These are phyloP conservation scores for Guyanaporus albipodus DNA, from an alignment of 768 basidiomycete genomes.

Conservation along the genomic window DNA sequence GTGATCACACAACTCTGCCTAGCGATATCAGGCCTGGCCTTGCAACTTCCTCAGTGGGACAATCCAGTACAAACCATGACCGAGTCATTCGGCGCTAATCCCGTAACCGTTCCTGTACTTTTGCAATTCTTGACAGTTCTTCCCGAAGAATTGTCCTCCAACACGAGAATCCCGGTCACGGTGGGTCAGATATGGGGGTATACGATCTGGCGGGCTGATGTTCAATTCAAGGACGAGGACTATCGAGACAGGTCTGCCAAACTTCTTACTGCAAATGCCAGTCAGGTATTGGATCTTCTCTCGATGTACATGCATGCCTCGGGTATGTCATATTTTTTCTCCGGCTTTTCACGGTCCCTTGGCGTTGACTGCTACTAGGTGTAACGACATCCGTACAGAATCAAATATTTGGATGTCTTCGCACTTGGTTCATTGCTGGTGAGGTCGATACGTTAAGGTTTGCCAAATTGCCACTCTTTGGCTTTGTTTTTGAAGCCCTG, in stretches of 20 bases:
- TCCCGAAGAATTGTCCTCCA: conserved; percentile 83
- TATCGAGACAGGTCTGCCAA: conserved; percentile 56
- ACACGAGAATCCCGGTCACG: conserved; percentile 83
- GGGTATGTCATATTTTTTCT: conserved; percentile 48
- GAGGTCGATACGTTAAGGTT: conserved; percentile 67
- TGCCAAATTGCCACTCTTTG: conserved; percentile 74
- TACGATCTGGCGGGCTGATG: conserved; percentile 8
- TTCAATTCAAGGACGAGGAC: conserved; percentile 60
- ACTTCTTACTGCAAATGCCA: conserved; percentile 66
- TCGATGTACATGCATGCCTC: conserved; percentile 84
- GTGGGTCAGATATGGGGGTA: conserved; percentile 45
- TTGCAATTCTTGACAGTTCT: conserved; percentile 87
- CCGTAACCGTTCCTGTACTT: conserved; percentile 75
- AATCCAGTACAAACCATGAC: conserved; percentile 80
- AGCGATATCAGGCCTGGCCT: conserved; percentile 83
- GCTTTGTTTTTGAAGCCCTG: conserved; percentile 80
- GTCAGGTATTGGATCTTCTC: conserved; percentile 71
- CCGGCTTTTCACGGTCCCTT: background rate
- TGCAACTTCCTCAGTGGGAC: conserved; percentile 85
- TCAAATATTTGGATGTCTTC: conserved; percentile 80
- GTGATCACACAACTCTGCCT: conserved; percentile 89
- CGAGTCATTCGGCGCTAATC: conserved; percentile 79
- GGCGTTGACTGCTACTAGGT: conserved; percentile 48
- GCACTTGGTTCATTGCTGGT: conserved; percentile 85
- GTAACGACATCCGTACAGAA: conserved; percentile 73